Evolutionary conservation across 139 green algal genomes (phyloP).

Genomic region (Tetraselmis chui): DNA sequence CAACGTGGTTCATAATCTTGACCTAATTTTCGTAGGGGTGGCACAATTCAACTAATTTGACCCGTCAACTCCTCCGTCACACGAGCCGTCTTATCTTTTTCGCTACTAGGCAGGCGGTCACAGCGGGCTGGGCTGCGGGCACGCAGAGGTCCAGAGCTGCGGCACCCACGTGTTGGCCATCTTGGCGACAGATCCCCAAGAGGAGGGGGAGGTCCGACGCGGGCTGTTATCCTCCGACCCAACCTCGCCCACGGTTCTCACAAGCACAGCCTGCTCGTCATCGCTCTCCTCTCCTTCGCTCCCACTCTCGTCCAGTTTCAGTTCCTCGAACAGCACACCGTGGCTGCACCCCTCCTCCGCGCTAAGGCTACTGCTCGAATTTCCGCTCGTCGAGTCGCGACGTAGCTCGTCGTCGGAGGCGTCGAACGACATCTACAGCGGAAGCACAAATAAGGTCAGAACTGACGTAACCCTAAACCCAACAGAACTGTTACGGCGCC

Average conservation of each 20-base stretch:
- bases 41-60: no score
- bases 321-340: background rate
- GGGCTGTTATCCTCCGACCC: background rate
- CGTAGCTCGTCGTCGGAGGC: background rate
- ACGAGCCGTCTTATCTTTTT: no score
- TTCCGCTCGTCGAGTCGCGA: no score
- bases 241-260: background rate
- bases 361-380: background rate
- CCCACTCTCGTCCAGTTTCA: background rate
- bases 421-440: background rate
- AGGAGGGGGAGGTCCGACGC: background rate
- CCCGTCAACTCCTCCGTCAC: no score
- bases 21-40: no score
- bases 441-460: background rate
- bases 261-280: background rate
- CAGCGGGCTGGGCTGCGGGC: background rate
- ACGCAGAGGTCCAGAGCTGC: background rate
- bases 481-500: background rate
- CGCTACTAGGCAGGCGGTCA: no score
- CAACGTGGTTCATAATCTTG: no score
- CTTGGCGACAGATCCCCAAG: background rate
- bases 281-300: background rate
- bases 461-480: background rate
- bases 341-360: background rate
- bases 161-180: background rate